A percentile compares a stretch with the other conserved stretches of the same genome.
Conservation (phyloP, 2,329 filamentous ascomycete species). For the Fusarium sp. region DNA sequence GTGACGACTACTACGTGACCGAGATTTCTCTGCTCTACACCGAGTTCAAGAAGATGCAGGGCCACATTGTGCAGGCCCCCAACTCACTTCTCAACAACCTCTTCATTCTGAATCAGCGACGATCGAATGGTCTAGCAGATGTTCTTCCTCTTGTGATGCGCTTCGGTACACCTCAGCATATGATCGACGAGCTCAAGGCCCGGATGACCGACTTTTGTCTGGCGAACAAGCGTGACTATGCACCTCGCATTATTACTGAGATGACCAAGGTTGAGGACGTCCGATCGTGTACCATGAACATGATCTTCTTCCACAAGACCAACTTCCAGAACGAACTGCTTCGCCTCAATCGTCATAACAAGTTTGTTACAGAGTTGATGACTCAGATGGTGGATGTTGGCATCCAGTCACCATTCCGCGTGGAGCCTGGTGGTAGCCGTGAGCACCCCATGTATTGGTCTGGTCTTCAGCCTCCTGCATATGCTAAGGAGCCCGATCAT, state of each 20-base stretch:
- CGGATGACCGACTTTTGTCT: constrained; percentile 86
- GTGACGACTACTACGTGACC: constrained; percentile 96
- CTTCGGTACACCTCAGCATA: constrained; percentile 85
- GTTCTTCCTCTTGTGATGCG: constrained; percentile 86
- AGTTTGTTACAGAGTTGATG: constrained; percentile 94
- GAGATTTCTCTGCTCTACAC: constrained; percentile 94
- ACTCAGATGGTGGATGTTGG: constrained; percentile 84
- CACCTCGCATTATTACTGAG: constrained; percentile 87
- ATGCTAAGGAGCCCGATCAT: constrained; percentile 49
- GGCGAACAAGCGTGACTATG: constrained; percentile 89
- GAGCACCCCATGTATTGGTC: constrained; percentile 74
- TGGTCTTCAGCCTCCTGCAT: constrained; percentile 53
- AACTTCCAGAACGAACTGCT: constrained; percentile 96
- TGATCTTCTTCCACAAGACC: constrained; percentile 97
- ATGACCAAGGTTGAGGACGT: constrained; percentile 84
- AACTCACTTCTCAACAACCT: constrained; percentile 94
- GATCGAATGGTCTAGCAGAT: constrained; percentile 89
- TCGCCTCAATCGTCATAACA: constrained; percentile 90
- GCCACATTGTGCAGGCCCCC: constrained; percentile 93
- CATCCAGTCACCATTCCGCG: constrained; percentile 79
- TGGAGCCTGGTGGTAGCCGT: constrained; percentile 75
- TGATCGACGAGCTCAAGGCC: constrained; percentile 85
- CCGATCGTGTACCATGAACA: constrained; percentile 87
- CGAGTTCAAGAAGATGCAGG: constrained; percentile 99
- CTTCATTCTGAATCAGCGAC: constrained; percentile 94